phyloP scores from a whole-genome alignment of 2,329 filamentous ascomycete genomes.

The Verticillium nubilum region DNA sequence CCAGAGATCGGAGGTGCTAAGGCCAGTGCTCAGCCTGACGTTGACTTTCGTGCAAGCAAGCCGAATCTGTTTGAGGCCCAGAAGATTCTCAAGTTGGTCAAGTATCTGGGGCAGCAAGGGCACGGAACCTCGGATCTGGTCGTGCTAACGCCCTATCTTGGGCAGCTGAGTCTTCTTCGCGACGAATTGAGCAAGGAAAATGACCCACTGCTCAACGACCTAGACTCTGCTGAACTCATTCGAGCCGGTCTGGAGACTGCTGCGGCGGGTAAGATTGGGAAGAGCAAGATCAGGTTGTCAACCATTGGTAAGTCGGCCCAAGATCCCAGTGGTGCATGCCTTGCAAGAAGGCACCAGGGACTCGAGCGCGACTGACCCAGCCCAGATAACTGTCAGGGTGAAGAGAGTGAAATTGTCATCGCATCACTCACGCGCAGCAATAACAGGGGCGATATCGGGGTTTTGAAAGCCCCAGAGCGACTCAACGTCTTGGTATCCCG shows the following conservation, averaged over 20 bases:
- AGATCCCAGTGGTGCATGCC: background rate
- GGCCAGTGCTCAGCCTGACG: slow-evolving; percentile 45
- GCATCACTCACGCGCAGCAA: slow-evolving; percentile 66
- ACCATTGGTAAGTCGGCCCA: slow-evolving; percentile 55
- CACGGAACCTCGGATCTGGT: slow-evolving; percentile 62
- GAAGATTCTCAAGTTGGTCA: slow-evolving; percentile 60
- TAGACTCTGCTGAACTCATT: slow-evolving; percentile 60
- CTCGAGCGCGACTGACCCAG: slow-evolving; percentile 2
- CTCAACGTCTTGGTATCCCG: slow-evolving; percentile 67
- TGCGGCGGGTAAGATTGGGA: slow-evolving; percentile 44
- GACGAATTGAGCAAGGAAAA: slow-evolving; percentile 48
- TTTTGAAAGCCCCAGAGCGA: slow-evolving; percentile 60
- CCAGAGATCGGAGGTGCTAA: slow-evolving; percentile 40
- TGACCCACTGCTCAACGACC: slow-evolving; percentile 62
- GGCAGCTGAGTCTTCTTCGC: slow-evolving; percentile 55
- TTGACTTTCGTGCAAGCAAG: slow-evolving; percentile 45
- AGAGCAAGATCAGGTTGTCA: slow-evolving; percentile 53
- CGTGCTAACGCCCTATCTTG: slow-evolving; percentile 67
- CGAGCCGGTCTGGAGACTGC: slow-evolving; percentile 55
- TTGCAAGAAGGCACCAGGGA: background rate
- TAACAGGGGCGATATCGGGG: slow-evolving; percentile 57
- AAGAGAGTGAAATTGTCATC: slow-evolving; percentile 70
- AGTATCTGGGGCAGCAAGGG: slow-evolving; percentile 65
- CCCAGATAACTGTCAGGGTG: slow-evolving; percentile 72
- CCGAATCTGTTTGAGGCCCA: slow-evolving; percentile 60